These are phyloP conservation scores for Elongisporangium anandrum DNA, from an alignment of 352 stramenopile species.

Conservation along the genomic window DNA sequence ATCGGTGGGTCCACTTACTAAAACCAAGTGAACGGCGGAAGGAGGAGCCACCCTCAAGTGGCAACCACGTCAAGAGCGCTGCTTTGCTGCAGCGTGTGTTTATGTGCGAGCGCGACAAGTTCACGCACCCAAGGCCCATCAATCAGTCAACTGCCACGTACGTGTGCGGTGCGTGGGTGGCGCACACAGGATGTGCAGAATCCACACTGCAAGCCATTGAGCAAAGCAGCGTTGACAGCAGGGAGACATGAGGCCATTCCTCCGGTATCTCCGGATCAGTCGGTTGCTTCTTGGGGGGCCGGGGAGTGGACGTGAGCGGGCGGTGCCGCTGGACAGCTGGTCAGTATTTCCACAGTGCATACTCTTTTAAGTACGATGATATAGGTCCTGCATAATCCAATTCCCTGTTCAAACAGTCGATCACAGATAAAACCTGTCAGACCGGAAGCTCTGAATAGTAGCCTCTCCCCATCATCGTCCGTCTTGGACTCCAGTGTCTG, in stretches of 20 bases:
- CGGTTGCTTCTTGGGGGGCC: not conserved
- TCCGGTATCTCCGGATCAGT: not conserved
- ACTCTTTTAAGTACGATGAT: not conserved
- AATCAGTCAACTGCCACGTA: not conserved
- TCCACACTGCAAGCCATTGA: not conserved
- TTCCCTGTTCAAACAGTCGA: not conserved
- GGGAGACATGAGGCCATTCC: not conserved
- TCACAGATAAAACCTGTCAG: not conserved
- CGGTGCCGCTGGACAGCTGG: not conserved
- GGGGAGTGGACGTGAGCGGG: no score
- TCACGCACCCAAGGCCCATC: not conserved
- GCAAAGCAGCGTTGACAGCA: not conserved
- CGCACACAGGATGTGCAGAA: not conserved
- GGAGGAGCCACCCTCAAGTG: constrained; percentile 8
- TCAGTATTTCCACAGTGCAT: not conserved
- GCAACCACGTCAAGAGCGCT: not conserved
- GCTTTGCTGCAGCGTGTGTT: constrained; percentile 4
- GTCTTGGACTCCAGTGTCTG: no score
- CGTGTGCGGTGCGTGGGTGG: not conserved
- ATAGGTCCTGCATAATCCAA: not conserved
- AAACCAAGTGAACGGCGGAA: constrained; percentile 12
- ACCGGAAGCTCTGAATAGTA: not conserved
- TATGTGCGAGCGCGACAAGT: constrained; percentile 2
- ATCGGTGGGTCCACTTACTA: constrained; percentile 28
- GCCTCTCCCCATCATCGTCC: not conserved